Percentiles rank a stretch among this genome's conserved stretches.
These are phyloP conservation scores for Rhizomucor miehei DNA, from an alignment of 371 early-diverging fungal genomes.

Conservation along the genomic window DNA sequence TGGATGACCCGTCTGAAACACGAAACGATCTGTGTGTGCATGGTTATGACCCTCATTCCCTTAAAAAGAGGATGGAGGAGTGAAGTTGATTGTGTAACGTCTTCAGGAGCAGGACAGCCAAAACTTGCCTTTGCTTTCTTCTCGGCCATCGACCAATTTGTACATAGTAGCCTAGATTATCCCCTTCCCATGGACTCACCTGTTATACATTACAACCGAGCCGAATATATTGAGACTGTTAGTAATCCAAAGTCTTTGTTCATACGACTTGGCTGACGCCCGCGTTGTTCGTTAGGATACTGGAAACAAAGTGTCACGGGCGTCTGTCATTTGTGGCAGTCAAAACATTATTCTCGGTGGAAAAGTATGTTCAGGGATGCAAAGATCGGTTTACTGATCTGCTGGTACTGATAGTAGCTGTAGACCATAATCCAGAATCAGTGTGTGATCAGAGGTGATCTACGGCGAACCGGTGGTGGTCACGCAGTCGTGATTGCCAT, in stretches of 20 bases:
- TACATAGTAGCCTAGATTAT: too few species aligned
- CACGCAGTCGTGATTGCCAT: slow-evolving; percentile 87
- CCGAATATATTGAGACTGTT: slow-evolving; percentile 87
- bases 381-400: neutral
- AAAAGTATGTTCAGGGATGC: too few species aligned
- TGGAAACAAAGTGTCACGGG: slow-evolving; percentile 92
- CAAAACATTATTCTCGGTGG: slow-evolving; percentile 96
- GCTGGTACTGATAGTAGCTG: neutral
- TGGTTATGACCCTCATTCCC: slow-evolving; percentile 48
- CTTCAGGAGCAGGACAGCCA: too few species aligned
- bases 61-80: slow-evolving; percentile 28
- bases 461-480: slow-evolving; percentile 82
- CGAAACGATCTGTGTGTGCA: slow-evolving; percentile 55
- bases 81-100: slow-evolving; percentile 1
- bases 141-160: too few species aligned
- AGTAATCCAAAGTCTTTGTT: slow-evolving; percentile 7
- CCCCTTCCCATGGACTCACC: slow-evolving; percentile 66
- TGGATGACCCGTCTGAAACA: slow-evolving; percentile 61
- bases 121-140: too few species aligned
- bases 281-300: slow-evolving; percentile 64
- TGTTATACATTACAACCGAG: slow-evolving; percentile 58
- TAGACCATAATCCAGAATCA: slow-evolving; percentile 91
- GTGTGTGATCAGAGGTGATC: slow-evolving; percentile 91
- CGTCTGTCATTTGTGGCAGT: slow-evolving; percentile 87
- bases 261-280: neutral